These are phyloP conservation scores for Coniochaeta hoffmannii DNA, from an alignment of 2,329 filamentous ascomycete species.

Conservation along the genomic window DNA sequence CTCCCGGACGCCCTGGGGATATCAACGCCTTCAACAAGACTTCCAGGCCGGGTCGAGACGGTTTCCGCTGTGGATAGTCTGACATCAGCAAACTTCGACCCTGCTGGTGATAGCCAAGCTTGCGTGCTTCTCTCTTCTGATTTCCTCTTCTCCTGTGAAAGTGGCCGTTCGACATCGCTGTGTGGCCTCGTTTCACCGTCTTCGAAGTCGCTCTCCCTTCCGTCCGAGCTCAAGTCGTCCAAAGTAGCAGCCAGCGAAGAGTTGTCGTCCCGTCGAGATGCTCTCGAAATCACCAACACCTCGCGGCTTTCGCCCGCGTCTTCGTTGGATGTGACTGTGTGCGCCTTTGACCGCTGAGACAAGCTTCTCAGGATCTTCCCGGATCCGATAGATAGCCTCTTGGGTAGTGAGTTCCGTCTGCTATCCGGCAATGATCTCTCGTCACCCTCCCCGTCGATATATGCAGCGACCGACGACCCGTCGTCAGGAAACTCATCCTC, in stretches of 20 bases:
- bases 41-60: not conserved
- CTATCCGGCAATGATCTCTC: constrained; percentile 10
- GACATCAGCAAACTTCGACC: constrained; percentile 4
- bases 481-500: constrained; percentile 41
- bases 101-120: constrained; percentile 3
- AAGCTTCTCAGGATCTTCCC: constrained; percentile 34
- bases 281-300: constrained; percentile 31
- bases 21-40: not conserved
- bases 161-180: constrained; percentile 21
- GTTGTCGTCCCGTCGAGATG: constrained; percentile 28
- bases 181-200: constrained; percentile 17
- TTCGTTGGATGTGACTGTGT: constrained; percentile 14
- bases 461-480: constrained; percentile 62
- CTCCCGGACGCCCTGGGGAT: not conserved
- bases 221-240: constrained; percentile 42
- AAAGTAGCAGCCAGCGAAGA: constrained; percentile 52
- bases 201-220: constrained; percentile 15
- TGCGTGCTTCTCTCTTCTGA: constrained; percentile 4
- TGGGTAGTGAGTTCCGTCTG: constrained; percentile 33
- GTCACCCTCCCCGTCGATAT: constrained; percentile 55
- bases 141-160: constrained; percentile 6
- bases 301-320: constrained; percentile 33
- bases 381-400: constrained; percentile 42
- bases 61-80: not conserved
- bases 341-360: constrained; percentile 27